Conservation (phyloP, 2,329 filamentous ascomycete genomes). For the Epichloe elymi region DNA sequence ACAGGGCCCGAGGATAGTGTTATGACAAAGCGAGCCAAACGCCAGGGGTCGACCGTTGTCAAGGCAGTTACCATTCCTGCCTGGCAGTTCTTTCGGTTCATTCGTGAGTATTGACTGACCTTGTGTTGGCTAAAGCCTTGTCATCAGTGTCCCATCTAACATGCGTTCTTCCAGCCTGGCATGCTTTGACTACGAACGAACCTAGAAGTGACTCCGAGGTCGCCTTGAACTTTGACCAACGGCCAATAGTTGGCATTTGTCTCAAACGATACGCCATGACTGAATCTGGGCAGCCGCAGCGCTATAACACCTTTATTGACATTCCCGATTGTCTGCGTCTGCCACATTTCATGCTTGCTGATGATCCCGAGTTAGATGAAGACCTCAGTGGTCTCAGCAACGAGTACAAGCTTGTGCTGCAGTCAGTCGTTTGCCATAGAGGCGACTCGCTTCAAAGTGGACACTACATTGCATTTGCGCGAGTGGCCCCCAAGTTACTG, state of each 20-base stretch:
- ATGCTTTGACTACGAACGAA: conserved; percentile 45
- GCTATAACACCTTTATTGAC: conserved; percentile 75
- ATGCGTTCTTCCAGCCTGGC: conserved; percentile 53
- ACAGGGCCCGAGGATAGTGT: conserved; percentile 27
- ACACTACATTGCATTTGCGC: conserved; percentile 79
- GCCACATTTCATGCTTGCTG: conserved; percentile 74
- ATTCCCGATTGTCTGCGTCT: conserved; percentile 72
- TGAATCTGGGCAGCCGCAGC: conserved; percentile 51
- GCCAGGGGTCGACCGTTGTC: conserved; percentile 34
- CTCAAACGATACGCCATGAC: conserved; percentile 75
- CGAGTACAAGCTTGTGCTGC: conserved; percentile 88
- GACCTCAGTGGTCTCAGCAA: conserved; percentile 53
- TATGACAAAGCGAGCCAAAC: conserved; percentile 29
- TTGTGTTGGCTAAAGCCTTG: background rate
- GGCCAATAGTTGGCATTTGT: conserved; percentile 84
- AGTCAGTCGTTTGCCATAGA: conserved; percentile 85
- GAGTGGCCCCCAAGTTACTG: conserved; percentile 53
- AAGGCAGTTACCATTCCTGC: conserved; percentile 92
- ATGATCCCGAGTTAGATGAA: conserved; percentile 52
- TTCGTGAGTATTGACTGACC: conserved; percentile 48
- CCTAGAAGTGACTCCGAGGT: conserved; percentile 62
- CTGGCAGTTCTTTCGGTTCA: conserved; percentile 92
- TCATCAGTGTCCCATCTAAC: background rate
- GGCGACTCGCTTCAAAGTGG: conserved; percentile 77
- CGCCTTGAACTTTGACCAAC: conserved; percentile 72